phyloP scores from a whole-genome alignment of 1,284 basidiomycete species.

The Ustilago nuda region DNA sequence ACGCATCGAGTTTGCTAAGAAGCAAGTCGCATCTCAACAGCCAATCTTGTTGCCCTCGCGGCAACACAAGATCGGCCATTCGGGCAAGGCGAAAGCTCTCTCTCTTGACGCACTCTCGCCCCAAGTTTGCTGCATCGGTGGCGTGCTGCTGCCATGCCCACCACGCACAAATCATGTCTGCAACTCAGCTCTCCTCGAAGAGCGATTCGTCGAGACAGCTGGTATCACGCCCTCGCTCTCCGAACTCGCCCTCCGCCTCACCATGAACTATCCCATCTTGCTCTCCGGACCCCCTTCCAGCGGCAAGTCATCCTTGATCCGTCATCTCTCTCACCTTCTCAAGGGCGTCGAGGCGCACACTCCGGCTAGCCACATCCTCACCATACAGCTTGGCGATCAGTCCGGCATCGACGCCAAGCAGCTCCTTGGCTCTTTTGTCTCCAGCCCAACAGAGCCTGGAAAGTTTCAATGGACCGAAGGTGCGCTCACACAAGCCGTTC shows the following conservation, averaged over 20 bases:
- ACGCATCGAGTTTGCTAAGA: constrained; percentile 18
- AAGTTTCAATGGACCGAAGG: constrained; percentile 98
- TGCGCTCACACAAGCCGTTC: constrained; percentile 88
- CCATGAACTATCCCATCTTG: constrained; percentile 81
- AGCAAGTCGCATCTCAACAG: constrained; percentile 6
- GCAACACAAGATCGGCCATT: background rate
- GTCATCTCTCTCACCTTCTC: constrained; percentile 74
- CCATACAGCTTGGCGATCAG: constrained; percentile 81
- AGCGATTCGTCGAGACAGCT: constrained; percentile 75
- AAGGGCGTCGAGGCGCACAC: constrained; percentile 18
- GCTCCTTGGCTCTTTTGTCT: constrained; percentile 91
- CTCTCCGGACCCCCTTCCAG: constrained; percentile 88
- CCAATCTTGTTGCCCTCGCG: constrained; percentile 11
- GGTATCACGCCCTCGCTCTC: constrained; percentile 76
- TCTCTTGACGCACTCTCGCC: constrained; percentile 17
- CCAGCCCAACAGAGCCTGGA: constrained; percentile 85
- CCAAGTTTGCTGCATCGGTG: constrained; percentile 44
- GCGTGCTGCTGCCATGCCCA: constrained; percentile 51
- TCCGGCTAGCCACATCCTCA: constrained; percentile 74
- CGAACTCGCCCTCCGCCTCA: constrained; percentile 77
- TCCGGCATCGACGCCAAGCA: constrained; percentile 85
- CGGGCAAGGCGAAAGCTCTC: constrained; percentile 1
- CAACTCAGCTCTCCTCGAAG: background rate
- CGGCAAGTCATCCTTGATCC: constrained; percentile 86
- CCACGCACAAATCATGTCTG: background rate